Evolutionary conservation across 495 filamentous ascomycete genomes (phyloP).

Genomic region (Hypoxylon trugodes): DNA sequence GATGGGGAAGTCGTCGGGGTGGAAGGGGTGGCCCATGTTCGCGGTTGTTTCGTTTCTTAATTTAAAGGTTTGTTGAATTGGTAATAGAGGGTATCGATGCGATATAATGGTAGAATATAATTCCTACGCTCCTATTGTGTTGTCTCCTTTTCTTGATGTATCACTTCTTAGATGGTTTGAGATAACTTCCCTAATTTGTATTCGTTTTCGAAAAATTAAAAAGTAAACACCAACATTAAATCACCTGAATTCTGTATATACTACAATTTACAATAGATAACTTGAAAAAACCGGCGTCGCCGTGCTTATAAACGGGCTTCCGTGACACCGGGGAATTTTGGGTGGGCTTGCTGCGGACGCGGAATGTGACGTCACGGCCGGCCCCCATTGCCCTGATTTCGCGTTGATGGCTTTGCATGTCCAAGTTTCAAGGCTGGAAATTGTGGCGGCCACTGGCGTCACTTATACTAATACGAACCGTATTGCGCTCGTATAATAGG

Average conservation of each 20-base stretch:
- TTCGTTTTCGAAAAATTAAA: too few species aligned
- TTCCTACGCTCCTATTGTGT: neutral
- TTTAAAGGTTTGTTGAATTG: neutral
- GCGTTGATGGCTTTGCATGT: conserved; percentile 7
- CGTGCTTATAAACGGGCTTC: conserved; percentile 26
- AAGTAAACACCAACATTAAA: too few species aligned
- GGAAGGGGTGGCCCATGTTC: conserved; percentile 43
- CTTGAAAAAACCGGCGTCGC: conserved; percentile 14
- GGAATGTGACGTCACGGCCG: conserved; percentile 41
- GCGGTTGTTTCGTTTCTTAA: neutral
- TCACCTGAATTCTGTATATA: too few species aligned
- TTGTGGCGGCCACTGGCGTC: conserved; percentile 40
- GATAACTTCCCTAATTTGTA: neutral
- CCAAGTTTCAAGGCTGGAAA: conserved; percentile 17
- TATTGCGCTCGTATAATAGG: conserved; percentile 23
- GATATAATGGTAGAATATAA: neutral
- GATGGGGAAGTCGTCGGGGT: conserved; percentile 46
- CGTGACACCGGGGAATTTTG: conserved; percentile 23
- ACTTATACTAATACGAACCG: conserved; percentile 24
- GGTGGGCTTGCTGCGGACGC: conserved; percentile 13
- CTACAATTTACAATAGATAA: too few species aligned
- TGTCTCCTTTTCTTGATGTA: neutral
- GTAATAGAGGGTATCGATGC: neutral
- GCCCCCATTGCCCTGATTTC: conserved; percentile 41
- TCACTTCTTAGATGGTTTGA: neutral